Evolutionary conservation across 805 yeast species (phyloP), one percentile per base, ranked within the genome.

Genomic region (Citeromyces nyonsensis): DNA sequence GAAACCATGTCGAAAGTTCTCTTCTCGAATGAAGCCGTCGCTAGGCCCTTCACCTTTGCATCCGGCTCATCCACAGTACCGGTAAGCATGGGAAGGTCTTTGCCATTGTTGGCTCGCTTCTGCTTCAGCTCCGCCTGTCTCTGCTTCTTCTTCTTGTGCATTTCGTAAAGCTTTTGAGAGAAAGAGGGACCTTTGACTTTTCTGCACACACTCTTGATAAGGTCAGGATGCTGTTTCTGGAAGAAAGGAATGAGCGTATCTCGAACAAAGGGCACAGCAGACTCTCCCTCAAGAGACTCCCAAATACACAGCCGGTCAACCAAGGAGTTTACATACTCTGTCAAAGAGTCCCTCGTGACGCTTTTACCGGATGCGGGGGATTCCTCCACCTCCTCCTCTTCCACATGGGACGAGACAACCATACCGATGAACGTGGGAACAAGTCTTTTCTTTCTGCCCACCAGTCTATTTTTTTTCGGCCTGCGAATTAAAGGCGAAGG

Each of bases 381-480:
- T 13, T 10, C 3, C 13, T 36, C 15, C 28, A 35, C 35, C 18
- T n/a, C n/a, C n/a, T n/a, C n/a, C n/a, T n/a, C n/a, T n/a, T n/a
- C n/a, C n/a, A n/a, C n/a, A n/a, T n/a, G n/a, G n/a, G 41, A 20
- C 3, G 52, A 45, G 13, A 47, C 32, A 1, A 40, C 50, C 0
- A 54, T 49, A 4, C 58, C 59, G 14, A 50, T 36, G 6, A 54
- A 33, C 1, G 58, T 53, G 3, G 59, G 57, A 3, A 53, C 44
- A 6, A 52, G 36, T 24, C 55, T 35, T 33, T 48, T 49, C 29
- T 48, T 51, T 12, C 51, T 42, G 4, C 55, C 54, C 5, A 51
- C 54, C 6, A 46, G 32, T 26, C 36, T 20, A 25, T 32, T 22
- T 22, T 29, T 36, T 24, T 26, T 26, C n/a, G 25, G 26, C 33